Conservation (phyloP, 768 basidiomycete genomes). For the Royoungia palumana region DNA sequence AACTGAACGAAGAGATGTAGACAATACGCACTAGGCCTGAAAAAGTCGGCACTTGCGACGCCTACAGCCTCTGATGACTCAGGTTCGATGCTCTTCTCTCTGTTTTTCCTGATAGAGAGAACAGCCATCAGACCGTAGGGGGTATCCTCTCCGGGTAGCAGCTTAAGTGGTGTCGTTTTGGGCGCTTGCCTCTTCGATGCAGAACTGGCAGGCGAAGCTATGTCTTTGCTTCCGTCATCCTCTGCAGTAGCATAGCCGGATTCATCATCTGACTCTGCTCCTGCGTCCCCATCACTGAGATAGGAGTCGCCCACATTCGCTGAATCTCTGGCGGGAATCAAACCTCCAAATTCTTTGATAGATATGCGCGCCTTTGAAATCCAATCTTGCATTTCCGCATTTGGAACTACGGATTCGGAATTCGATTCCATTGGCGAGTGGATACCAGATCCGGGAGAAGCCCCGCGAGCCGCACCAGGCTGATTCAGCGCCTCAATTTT, state of each 20-base stretch:
- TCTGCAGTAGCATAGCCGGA: conserved; percentile 26
- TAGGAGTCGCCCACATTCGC: conserved; percentile 40
- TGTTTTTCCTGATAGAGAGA: conserved; percentile 48
- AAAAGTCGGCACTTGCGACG: conserved; percentile 67
- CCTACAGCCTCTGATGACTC: conserved; percentile 53
- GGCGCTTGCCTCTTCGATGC: conserved; percentile 38
- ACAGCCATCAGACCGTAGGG: conserved; percentile 79
- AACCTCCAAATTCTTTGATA: conserved; percentile 63
- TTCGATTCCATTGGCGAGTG: conserved; percentile 27
- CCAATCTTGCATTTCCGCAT: conserved; percentile 71
- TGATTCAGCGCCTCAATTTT: conserved; percentile 54
- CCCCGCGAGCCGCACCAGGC: conserved; percentile 32
- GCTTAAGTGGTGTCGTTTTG: conserved; percentile 45
- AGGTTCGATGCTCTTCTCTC: conserved; percentile 40
- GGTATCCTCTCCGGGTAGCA: conserved; percentile 56
- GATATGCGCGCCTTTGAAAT: conserved; percentile 69
- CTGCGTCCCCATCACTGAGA: conserved; percentile 40
- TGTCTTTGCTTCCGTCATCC: conserved; percentile 20
- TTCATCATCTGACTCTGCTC: conserved; percentile 37
- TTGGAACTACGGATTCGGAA: conserved; percentile 32
- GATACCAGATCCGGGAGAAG: conserved; percentile 28
- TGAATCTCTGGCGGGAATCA: conserved; percentile 61
- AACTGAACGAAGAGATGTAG: neutral
- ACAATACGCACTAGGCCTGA: conserved; percentile 51
- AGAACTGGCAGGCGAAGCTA: conserved; percentile 30